A percentile compares a stretch with the other conserved stretches of the same genome.
Conservation (phyloP, 208 protist species). For the Acanthamoeba healyi region DNA sequence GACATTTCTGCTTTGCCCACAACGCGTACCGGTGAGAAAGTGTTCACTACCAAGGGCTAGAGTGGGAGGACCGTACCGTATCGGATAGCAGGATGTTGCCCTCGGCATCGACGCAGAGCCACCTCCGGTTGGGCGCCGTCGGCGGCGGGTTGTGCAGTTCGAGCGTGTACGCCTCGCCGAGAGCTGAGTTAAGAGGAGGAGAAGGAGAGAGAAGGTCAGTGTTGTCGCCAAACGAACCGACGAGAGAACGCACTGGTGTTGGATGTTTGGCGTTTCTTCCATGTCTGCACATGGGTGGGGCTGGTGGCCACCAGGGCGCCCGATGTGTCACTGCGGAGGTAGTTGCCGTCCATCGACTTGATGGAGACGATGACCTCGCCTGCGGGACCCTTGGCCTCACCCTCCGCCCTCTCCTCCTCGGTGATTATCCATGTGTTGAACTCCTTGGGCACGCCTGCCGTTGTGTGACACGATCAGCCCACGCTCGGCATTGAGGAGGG, state of each 20-base stretch:
- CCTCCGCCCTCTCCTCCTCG: not conserved
- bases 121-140: not conserved
- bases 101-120: conserved; percentile 12
- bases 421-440: conserved; percentile 57
- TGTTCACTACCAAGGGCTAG: too few species aligned
- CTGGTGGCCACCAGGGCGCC: conserved; percentile 28
- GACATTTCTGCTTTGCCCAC: conserved; percentile 18
- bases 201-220: not conserved
- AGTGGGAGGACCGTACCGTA: conserved; percentile 4
- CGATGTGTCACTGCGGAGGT: not conserved
- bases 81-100: conserved; percentile 27
- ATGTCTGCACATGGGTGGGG: not conserved
- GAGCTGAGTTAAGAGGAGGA: not conserved
- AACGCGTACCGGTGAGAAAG: not conserved
- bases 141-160: not conserved
- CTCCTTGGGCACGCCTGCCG: conserved; percentile 65
- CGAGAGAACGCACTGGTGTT: conserved; percentile 19
- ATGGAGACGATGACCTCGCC: conserved; percentile 1
- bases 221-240: not conserved
- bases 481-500: not conserved
- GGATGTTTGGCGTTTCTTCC: not conserved
- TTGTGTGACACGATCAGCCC: not conserved
- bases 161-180: conserved; percentile 41
- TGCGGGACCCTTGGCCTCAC: not conserved
- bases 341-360: conserved; percentile 63